These are phyloP conservation scores for Lentinula sp. DNA, from an alignment of 768 basidiomycete species.

Conservation along the genomic window DNA sequence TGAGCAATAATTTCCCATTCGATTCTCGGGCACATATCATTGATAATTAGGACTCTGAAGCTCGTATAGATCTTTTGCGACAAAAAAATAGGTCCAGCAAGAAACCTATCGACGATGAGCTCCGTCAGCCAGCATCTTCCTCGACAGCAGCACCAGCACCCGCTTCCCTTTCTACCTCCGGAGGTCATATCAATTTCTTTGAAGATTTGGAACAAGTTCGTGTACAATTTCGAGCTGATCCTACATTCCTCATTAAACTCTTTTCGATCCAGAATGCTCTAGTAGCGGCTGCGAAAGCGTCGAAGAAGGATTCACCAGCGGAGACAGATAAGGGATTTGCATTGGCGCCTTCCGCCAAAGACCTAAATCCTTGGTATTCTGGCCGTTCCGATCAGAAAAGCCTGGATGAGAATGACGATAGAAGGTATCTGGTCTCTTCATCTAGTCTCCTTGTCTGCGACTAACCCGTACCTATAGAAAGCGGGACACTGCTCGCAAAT, in stretches of 20 bases:
- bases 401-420: conserved; percentile 24
- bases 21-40: neutral
- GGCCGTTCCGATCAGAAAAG: conserved; percentile 17
- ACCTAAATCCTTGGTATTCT: conserved; percentile 80
- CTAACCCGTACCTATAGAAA: conserved; percentile 30
- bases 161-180: conserved; percentile 34
- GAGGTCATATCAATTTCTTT: conserved; percentile 80
- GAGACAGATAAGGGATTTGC: conserved; percentile 70
- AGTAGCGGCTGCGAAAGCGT: conserved; percentile 38
- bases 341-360: conserved; percentile 69
- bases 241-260: neutral
- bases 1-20: conserved; percentile 27
- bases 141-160: neutral
- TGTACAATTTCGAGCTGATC: neutral
- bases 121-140: neutral
- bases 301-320: conserved; percentile 36
- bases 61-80: conserved; percentile 60
- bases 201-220: conserved; percentile 71
- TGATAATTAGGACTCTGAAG: conserved; percentile 65
- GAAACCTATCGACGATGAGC: conserved; percentile 26
- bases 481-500: conserved; percentile 60
- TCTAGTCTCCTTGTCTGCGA: neutral
- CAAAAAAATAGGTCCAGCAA: conserved; percentile 47
- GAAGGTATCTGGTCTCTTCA: conserved; percentile 22
- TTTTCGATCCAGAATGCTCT: conserved; percentile 32